A percentile compares a stretch with the other conserved stretches of the same genome.
Conservation (phyloP, 768 basidiomycete genomes). For the Suillus subalutaceus region DNA sequence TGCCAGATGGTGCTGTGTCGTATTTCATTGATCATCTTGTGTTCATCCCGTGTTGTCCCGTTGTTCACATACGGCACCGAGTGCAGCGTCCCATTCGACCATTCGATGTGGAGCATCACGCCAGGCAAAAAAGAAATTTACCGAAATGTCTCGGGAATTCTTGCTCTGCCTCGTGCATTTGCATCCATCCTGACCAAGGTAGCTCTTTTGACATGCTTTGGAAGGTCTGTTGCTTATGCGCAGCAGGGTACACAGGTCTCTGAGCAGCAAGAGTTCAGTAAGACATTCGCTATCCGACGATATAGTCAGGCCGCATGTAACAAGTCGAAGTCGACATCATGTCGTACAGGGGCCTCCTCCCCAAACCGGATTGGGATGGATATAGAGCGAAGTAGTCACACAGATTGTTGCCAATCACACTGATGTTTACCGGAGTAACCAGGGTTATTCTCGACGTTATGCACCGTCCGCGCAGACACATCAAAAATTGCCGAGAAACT, state of each 20-base stretch:
- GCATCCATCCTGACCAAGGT: conserved; percentile 47
- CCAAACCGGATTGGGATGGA: conserved; percentile 39
- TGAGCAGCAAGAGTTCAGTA: conserved; percentile 48
- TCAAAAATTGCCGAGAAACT: conserved; percentile 31
- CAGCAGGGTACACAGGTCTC: conserved; percentile 46
- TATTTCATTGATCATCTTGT: conserved; percentile 19
- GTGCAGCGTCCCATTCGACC: conserved; percentile 40
- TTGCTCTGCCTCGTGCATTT: conserved; percentile 43
- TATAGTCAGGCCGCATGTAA: conserved; percentile 26
- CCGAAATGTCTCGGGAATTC: conserved; percentile 40
- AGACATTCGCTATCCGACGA: conserved; percentile 35
- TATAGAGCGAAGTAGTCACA: conserved; percentile 31
- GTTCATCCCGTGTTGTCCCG: conserved; percentile 48
- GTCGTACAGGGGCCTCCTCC: conserved; percentile 33
- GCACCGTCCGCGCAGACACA: conserved; percentile 36
- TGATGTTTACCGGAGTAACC: background rate
- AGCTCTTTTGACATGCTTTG: conserved; percentile 16
- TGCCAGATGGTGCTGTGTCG: too few relatives aligned
- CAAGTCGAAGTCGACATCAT: conserved; percentile 26
- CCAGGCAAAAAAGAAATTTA: conserved; percentile 35
- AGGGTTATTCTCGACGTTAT: conserved; percentile 39
- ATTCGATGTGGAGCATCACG: conserved; percentile 42
- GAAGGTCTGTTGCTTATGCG: background rate
- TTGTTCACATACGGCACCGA: conserved; percentile 51
- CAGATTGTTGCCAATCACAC: background rate